Evolutionary conservation across 768 basidiomycete species (phyloP), one percentile per base, ranked within the genome.

Genomic region (Rhizopogon rudus): DNA sequence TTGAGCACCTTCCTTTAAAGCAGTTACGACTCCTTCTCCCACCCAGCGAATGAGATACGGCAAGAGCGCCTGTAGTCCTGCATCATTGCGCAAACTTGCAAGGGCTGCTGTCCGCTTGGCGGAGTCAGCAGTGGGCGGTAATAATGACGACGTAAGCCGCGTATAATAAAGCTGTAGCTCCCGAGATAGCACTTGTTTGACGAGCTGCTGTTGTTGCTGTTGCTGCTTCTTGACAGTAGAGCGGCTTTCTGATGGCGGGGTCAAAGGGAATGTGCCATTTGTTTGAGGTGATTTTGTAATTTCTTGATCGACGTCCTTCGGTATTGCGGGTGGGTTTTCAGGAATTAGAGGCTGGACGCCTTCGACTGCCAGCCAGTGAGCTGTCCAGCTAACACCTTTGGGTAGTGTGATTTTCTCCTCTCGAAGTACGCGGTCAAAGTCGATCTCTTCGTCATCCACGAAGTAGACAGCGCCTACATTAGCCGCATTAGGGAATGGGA

Each of bases 351-450:
- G 95, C 65, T 98, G 97, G 12, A 99, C 90, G 25, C 97, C 97
- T 63, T 99, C 97, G 40, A 99, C 93, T 0, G 95, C 95, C 33
- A 99, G 79, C 97, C 97, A 99, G 67, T 99, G 97, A 2, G 97
- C 95, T 0, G 86, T 88, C 87, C 91, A 95, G 61, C 78, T 84
- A 53, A 91, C 85, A 41, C 86, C 87, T 62, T 87, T 86, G 0
- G 93, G 91, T 7, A 94, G 72, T 1, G 81, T 76, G 37, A 93
- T 85, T 69, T 93, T 88, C 68, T 93, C 91, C 63, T 92, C 90
- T 53, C 90, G 82, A 41, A 98, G 72, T 9, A 94, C 85, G 52
- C 86, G 91, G 66, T 95, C 91, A 63, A 99, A 93, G 71, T 98
- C 97, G 46, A 99, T 88, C 71, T 98, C 97, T 62, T 98, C 94